Percentiles rank a stretch among this genome's conserved stretches.
Evolutionary conservation across 2,329 filamentous ascomycete species (phyloP).

Genomic region (Alternaria arbusti): DNA sequence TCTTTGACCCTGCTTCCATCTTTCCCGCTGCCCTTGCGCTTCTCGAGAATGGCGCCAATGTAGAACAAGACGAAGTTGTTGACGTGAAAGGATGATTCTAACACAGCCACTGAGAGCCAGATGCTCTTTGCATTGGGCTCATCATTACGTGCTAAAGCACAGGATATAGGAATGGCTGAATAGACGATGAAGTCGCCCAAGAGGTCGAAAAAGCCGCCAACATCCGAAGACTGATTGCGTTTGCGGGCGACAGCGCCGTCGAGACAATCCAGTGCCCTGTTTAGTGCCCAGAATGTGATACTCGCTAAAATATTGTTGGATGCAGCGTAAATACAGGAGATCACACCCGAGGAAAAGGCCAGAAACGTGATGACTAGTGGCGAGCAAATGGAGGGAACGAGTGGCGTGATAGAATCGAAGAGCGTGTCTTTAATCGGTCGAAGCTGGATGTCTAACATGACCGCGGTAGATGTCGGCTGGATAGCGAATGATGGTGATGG

Average conservation of each 20-base stretch:
- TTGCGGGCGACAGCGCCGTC: neutral
- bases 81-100: neutral
- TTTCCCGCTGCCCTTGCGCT: neutral
- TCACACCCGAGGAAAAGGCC: neutral
- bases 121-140: neutral
- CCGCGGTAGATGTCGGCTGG: neutral
- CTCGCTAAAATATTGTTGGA: neutral
- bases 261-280: neutral
- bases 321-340: neutral
- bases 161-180: neutral
- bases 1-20: neutral
- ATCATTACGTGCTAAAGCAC: neutral
- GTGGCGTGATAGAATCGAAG: neutral
- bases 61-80: neutral
- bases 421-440: neutral
- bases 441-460: slow-evolving; percentile 1
- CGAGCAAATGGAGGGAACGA: neutral
- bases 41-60: neutral
- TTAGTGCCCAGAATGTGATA: neutral
- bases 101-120: neutral
- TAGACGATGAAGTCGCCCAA: neutral
- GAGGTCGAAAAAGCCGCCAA: neutral
- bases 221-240: neutral
- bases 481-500: neutral
- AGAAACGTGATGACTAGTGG: neutral